Base-by-base conservation (phyloP, 495 filamentous ascomycete species). In the Cercophora sp. region DNA sequence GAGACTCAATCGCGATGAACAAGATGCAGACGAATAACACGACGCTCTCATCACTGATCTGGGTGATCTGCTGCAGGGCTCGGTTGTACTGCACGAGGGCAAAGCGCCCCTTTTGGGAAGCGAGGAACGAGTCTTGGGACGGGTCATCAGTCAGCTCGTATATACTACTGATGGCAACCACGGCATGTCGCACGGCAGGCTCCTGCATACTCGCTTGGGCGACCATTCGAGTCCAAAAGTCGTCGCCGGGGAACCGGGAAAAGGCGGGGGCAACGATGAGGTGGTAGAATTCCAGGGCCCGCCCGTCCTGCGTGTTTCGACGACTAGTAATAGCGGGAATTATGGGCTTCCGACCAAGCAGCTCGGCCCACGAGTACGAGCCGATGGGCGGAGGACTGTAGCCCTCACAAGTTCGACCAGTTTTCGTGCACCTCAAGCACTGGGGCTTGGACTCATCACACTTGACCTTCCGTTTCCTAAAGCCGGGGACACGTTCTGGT, bases 141-240 rank as follows among this genome's bases (percentile, higher is more conserved):
- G n/a, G 16, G 15, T 55, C 51, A 11, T 63, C 57, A 4, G 63
- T 51, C 25, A 54, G 58, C 39, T 68, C 66, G 42, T 67, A 70
- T 13, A 70, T 54, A 18, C 57, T 62, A 32, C 62, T 63, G 29
- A 52, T 77, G 49, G 64, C 76, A 54, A 56, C 76, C 54, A 83
- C 76, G 8, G 78, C 79, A 61, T 82, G 77, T 62, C 77, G 79
- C 1, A 81, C 69, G 1, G 79, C 76, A 0, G 78, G 75, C 32
- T 83, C 77, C 35, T 61, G 65, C 11, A 72, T 70, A 36, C 70
- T 73, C 5, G 76, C 64, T 57, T 78, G 76, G 16, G 74, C 70
- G 2, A 83, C 73, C 11, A 76, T 55, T 10, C 60, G 69, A 41
- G 70, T 65, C 80, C 80, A 84, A 61, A 84, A 83, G 31, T 70